Percentiles rank a stretch among this genome's conserved stretches.
phyloP scores from a whole-genome alignment of 2,329 filamentous ascomycete genomes.

The Fusarium vanettenii region DNA sequence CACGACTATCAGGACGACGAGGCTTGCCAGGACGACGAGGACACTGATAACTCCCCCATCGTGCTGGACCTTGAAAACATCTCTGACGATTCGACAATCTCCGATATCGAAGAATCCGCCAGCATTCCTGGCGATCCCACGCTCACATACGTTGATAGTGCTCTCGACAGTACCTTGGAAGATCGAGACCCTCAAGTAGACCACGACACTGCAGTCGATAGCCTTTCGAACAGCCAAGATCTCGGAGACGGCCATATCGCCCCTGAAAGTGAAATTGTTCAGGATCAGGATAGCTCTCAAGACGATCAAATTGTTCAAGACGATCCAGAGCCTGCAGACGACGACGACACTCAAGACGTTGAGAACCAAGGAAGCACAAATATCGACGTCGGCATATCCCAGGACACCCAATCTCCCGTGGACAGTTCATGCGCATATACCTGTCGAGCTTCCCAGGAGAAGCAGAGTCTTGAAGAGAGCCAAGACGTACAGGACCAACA shows the following conservation, averaged over 20 bases:
- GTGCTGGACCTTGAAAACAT: neutral
- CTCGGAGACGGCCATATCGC: neutral
- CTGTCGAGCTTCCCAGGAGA: neutral
- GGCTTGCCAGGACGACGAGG: neutral
- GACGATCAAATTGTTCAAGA: neutral
- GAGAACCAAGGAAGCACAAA: neutral
- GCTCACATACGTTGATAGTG: neutral
- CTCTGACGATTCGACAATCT: neutral
- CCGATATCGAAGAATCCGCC: neutral
- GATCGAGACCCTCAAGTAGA: neutral
- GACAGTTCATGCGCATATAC: neutral
- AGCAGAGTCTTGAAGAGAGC: slow-evolving; percentile 2
- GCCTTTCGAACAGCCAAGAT: neutral
- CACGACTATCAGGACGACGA: neutral
- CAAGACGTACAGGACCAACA: neutral
- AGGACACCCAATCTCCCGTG: neutral
- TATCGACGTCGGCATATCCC: slow-evolving; percentile 6
- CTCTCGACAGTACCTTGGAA: neutral
- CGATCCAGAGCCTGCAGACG: neutral
- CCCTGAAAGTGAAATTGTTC: neutral
- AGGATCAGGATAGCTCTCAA: neutral
- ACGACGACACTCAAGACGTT: neutral
- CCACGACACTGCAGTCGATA: neutral
- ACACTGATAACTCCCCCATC: neutral
- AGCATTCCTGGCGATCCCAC: neutral